These are phyloP conservation scores for Solanum microdontum DNA, from an alignment of 257 asterid species.

Conservation along the genomic window DNA sequence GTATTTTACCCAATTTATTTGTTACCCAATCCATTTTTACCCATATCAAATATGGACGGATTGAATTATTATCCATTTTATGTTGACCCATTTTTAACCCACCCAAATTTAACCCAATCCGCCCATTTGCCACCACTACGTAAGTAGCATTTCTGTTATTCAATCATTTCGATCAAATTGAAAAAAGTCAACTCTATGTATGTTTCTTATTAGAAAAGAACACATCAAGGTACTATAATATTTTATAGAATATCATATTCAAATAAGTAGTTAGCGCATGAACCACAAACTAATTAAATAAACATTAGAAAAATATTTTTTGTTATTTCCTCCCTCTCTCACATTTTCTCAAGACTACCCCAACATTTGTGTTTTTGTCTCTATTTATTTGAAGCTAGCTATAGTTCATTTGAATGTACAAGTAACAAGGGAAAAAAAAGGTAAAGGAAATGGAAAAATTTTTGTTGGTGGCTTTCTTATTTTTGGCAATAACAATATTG, in stretches of 20 bases:
- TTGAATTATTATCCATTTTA: no score
- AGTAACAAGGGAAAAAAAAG: background rate
- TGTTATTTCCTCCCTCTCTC: background rate
- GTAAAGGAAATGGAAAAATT: background rate
- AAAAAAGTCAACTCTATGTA: background rate
- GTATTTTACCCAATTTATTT: no score
- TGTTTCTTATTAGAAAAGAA: no score
- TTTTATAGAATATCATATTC: background rate
- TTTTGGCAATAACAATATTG: background rate
- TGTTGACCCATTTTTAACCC: no score
- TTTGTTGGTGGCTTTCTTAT: background rate
- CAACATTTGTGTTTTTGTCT: background rate
- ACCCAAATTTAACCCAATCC: no score
- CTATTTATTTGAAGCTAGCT: background rate
- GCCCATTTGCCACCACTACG: no score
- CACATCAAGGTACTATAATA: background rate
- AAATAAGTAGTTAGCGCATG: background rate
- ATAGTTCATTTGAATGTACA: background rate
- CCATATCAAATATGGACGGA: no score
- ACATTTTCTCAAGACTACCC: background rate
- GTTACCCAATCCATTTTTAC: no score
- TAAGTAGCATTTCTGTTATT: no score
- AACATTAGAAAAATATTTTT: background rate
- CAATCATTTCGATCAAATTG: background rate
- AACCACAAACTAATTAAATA: background rate